Conservation (phyloP, 1,139 yeast species). For the Yamadazyma triangularis region DNA sequence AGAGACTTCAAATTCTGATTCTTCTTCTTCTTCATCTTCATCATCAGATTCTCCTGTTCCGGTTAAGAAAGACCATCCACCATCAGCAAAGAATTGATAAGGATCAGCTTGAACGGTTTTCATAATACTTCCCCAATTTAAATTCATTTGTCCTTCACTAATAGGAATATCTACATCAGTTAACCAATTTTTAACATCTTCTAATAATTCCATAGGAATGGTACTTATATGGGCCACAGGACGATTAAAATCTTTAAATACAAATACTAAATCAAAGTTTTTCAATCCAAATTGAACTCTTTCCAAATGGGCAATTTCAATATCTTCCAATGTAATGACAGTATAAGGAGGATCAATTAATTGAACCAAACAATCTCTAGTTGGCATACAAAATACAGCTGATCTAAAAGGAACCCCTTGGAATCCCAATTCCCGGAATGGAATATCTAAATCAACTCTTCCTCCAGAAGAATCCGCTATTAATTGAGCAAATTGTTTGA, state of each 20-base stretch:
- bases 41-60: conserved; percentile 63
- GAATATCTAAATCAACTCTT: conserved; percentile 81
- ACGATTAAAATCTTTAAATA: conserved; percentile 81
- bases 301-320: conserved; percentile 92
- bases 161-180: conserved; percentile 93
- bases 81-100: conserved; percentile 86
- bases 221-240: conserved; percentile 93
- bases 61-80: conserved; percentile 94
- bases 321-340: conserved; percentile 86
- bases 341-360: conserved; percentile 92
- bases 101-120: conserved; percentile 91
- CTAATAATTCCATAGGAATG: conserved; percentile 88
- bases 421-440: conserved; percentile 94
- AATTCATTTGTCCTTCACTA: conserved; percentile 92
- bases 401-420: conserved; percentile 97
- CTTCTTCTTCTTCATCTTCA: conserved; percentile 58
- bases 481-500: conserved; percentile 81
- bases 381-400: conserved; percentile 93
- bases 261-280: conserved; percentile 93
- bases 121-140: conserved; percentile 96
- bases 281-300: conserved; percentile 96
- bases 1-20: conserved; percentile 55
- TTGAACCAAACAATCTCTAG: conserved; percentile 93
- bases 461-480: conserved; percentile 87
- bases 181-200: conserved; percentile 92